phyloP scores from a whole-genome alignment of 495 filamentous ascomycete genomes.

The Hypoxylon perforatum region DNA sequence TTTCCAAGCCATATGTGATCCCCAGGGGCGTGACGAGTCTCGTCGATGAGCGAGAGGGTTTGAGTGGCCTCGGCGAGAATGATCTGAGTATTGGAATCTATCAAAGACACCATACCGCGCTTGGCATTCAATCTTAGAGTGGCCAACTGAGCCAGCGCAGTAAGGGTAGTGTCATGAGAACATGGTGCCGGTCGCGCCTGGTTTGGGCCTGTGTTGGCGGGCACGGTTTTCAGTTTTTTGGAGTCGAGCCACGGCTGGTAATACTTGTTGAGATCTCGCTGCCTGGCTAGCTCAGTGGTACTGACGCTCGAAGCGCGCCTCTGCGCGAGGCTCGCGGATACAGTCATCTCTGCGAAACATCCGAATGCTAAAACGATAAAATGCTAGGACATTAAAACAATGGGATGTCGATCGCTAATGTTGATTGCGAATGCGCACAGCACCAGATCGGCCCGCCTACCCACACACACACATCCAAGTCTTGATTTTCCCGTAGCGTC shows the following conservation, averaged over 20 bases:
- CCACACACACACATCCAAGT: background rate
- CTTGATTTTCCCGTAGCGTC: conserved; percentile 16
- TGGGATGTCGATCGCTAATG: too few species aligned
- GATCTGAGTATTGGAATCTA: conserved; percentile 68
- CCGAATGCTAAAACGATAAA: too few species aligned
- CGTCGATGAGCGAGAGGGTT: conserved; percentile 57
- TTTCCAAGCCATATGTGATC: conserved; percentile 45
- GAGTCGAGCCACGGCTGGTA: conserved; percentile 44
- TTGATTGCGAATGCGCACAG: background rate
- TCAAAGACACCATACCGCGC: conserved; percentile 69
- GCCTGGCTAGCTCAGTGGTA: conserved; percentile 33
- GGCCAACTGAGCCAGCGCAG: conserved; percentile 71
- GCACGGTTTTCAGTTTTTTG: conserved; percentile 32
- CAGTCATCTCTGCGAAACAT: conserved; percentile 14
- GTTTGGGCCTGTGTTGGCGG: conserved; percentile 22
- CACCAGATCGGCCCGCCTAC: too few species aligned
- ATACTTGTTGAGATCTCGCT: conserved; percentile 40
- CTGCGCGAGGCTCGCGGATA: conserved; percentile 5
- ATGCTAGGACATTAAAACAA: too few species aligned
- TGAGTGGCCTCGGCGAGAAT: conserved; percentile 72
- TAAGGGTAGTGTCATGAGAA: conserved; percentile 69
- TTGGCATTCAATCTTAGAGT: conserved; percentile 63
- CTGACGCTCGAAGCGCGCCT: conserved; percentile 35
- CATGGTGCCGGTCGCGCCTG: conserved; percentile 4
- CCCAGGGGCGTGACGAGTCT: conserved; percentile 35